Conservation (phyloP, 345 rosid species). For the Rhodamnia rubescens region DNA sequence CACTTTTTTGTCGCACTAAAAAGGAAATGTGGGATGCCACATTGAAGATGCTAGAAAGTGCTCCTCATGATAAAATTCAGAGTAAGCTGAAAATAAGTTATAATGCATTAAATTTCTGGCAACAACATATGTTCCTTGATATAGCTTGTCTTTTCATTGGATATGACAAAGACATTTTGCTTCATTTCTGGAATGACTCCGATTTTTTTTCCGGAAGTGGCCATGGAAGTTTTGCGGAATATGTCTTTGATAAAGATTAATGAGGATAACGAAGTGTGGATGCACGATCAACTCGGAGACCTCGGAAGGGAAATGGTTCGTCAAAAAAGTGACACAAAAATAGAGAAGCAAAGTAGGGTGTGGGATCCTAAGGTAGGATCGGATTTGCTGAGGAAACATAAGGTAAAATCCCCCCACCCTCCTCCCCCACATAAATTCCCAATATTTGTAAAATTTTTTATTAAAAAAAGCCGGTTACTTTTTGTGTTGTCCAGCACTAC, state of each 20-base stretch:
- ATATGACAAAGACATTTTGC: fast-evolving
- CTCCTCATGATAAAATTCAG: fast-evolving
- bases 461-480: no score
- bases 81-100: not conserved
- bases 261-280: fast-evolving
- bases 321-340: not conserved
- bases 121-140: not conserved
- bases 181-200: not conserved
- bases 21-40: not conserved
- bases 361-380: not conserved
- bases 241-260: not conserved
- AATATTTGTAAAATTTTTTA: no score
- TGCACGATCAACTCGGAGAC: not conserved
- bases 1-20: fast-evolving
- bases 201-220: fast-evolving
- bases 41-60: not conserved
- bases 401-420: not conserved
- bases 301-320: not conserved
- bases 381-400: not conserved
- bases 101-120: fast-evolving
- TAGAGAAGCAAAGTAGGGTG: not conserved
- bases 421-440: no score
- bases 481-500: no score
- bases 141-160: not conserved
- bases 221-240: not conserved